phyloP scores from a whole-genome alignment of 169 alveolate genomes.

The Eimeria mitis region DNA sequence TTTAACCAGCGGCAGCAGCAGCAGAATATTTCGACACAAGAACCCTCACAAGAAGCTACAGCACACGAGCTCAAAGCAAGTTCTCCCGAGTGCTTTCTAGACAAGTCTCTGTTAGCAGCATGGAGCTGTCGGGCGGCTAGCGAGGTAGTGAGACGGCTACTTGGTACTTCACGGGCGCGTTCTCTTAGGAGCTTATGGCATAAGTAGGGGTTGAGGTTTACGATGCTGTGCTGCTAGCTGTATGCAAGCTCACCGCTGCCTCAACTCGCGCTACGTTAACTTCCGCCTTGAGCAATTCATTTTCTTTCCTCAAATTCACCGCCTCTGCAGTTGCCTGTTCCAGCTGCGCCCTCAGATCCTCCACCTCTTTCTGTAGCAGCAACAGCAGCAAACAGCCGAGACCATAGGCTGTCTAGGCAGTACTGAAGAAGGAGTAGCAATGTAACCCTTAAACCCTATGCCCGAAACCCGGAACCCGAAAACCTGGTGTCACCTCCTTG shows the following conservation, averaged over 20 bases:
- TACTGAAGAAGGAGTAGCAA: background rate
- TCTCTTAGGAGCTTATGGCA: too few relatives aligned
- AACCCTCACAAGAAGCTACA: too few relatives aligned
- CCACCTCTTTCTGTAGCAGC: constrained; percentile 46
- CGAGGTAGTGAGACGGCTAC: too few relatives aligned
- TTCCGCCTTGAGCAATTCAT: constrained; percentile 41
- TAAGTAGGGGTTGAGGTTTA: too few relatives aligned
- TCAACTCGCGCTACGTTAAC: constrained; percentile 68
- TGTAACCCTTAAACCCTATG: background rate
- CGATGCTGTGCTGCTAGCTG: background rate
- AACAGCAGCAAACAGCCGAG: background rate
- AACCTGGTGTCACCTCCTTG: constrained; percentile 16
- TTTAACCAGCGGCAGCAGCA: background rate
- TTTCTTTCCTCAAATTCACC: background rate
- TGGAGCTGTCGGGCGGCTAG: too few relatives aligned
- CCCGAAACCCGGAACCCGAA: background rate
- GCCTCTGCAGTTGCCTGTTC: background rate
- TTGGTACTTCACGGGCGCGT: too few relatives aligned
- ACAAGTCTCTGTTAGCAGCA: too few relatives aligned
- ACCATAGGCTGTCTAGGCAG: background rate
- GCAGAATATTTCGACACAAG: too few relatives aligned
- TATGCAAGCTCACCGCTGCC: constrained; percentile 40
- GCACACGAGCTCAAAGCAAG: background rate
- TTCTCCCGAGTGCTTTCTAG: background rate
- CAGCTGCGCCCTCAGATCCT: constrained; percentile 48